These are phyloP conservation scores for Rubroshorea leprosula DNA, from an alignment of 345 rosid species.

Conservation along the genomic window DNA sequence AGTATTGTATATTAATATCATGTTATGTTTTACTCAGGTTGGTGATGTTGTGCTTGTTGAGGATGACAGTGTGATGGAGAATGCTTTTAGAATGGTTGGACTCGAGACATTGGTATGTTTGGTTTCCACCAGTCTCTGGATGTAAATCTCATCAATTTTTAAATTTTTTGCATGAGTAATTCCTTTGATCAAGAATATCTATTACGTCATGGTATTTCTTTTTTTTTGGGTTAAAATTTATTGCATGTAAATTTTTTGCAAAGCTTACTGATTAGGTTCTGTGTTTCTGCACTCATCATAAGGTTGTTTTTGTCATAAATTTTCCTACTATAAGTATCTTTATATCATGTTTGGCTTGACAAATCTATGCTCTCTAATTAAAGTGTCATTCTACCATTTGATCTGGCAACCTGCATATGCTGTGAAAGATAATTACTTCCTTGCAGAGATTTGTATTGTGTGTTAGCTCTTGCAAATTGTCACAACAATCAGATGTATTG, in stretches of 20 bases:
- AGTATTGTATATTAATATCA: no score
- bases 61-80: conserved; percentile 55
- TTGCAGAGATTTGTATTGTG: not conserved
- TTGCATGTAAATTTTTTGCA: not conserved
- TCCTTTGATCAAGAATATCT: not conserved
- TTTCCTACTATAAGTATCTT: no score
- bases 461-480: not conserved
- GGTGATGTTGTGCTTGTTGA: conserved; percentile 86
- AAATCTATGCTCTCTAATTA: no score
- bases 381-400: no score
- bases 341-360: no score
- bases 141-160: no score
- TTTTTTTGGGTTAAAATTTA: not conserved
- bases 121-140: not conserved
- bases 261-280: not conserved
- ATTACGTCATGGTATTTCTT: not conserved
- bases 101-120: conserved; percentile 76
- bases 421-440: no score
- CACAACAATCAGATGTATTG: no score
- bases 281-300: no score
- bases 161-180: no score
- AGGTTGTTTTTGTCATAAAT: no score
- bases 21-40: conserved; percentile 34
- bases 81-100: conserved; percentile 57
- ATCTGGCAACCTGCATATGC: not conserved